Conservation (phyloP, 1,284 basidiomycete species). For the Dichomitus squalens region DNA sequence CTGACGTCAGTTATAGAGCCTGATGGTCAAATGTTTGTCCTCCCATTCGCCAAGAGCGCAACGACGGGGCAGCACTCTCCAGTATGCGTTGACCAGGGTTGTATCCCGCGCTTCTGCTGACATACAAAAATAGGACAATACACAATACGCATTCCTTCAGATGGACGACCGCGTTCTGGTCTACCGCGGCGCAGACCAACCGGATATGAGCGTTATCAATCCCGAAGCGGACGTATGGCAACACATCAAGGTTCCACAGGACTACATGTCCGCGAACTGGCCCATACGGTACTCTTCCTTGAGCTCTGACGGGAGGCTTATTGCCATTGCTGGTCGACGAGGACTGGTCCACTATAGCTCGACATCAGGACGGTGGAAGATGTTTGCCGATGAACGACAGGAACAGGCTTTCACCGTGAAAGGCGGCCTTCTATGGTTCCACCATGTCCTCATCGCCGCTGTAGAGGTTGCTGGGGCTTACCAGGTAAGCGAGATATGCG, state of each 20-base stretch:
- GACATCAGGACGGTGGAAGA: conserved; percentile 93
- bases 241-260: conserved; percentile 90
- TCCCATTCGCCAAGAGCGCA: conserved; percentile 96
- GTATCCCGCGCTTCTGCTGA: neutral
- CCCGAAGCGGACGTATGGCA: conserved; percentile 99
- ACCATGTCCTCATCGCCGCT: conserved; percentile 92
- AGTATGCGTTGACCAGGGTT: conserved; percentile 42
- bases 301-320: conserved; percentile 87
- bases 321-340: conserved; percentile 91
- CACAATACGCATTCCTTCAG: conserved; percentile 93
- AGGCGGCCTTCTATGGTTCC: conserved; percentile 96
- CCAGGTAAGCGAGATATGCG: conserved; percentile 54
- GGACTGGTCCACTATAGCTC: conserved; percentile 95
- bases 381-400: conserved; percentile 83
- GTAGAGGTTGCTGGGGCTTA: conserved; percentile 81
- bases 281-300: conserved; percentile 93
- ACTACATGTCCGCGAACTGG: conserved; percentile 92
- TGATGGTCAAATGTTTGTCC: conserved; percentile 77
- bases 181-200: conserved; percentile 97
- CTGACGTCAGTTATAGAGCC: conserved; percentile 39
- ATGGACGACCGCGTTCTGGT: conserved; percentile 93
- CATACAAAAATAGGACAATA: conserved; percentile 71
- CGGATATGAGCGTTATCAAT: conserved; percentile 97
- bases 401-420: conserved; percentile 88
- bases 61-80: conserved; percentile 92